Evolutionary conservation across 108 stramenopile species (phyloP).

Genomic region (Cyclotella sp.): DNA sequence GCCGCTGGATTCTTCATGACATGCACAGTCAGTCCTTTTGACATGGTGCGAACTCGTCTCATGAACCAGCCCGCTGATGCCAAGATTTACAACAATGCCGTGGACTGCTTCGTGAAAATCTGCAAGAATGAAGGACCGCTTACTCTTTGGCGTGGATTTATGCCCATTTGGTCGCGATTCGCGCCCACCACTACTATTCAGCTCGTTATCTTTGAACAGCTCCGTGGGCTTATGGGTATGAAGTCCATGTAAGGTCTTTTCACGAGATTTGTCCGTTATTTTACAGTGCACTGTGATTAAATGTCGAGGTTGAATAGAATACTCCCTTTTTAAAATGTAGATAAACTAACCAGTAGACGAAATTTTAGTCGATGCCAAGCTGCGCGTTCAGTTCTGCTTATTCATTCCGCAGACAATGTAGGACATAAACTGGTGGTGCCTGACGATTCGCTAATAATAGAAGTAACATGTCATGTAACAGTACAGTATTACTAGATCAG

Average conservation of each 20-base stretch:
- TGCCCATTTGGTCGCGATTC: slow-evolving; percentile 94
- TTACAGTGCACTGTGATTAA: neutral
- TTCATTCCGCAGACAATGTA: too few species aligned
- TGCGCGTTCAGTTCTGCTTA: too few species aligned
- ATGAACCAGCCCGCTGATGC: slow-evolving; percentile 95
- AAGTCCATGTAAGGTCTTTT: slow-evolving; percentile 62
- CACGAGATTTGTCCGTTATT: slow-evolving; percentile 1
- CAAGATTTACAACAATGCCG: slow-evolving; percentile 85
- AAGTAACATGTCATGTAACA: too few species aligned
- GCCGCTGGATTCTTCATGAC: slow-evolving; percentile 96
- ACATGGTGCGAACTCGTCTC: slow-evolving; percentile 88
- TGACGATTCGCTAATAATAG: too few species aligned
- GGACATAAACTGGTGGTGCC: too few species aligned
- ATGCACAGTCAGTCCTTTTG: slow-evolving; percentile 89
- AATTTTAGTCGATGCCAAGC: too few species aligned
- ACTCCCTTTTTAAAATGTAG: too few species aligned
- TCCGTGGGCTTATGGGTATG: slow-evolving; percentile 83
- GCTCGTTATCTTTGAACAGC: slow-evolving; percentile 90
- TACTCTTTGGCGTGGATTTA: slow-evolving; percentile 91
- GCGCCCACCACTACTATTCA: slow-evolving; percentile 93
- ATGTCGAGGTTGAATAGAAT: too few species aligned
- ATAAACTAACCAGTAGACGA: too few species aligned
- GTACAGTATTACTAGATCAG: too few species aligned
- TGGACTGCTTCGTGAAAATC: slow-evolving; percentile 90
- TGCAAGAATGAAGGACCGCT: slow-evolving; percentile 80